Conservation (phyloP, 1,284 basidiomycete species). For the Vanrija sp. region DNA sequence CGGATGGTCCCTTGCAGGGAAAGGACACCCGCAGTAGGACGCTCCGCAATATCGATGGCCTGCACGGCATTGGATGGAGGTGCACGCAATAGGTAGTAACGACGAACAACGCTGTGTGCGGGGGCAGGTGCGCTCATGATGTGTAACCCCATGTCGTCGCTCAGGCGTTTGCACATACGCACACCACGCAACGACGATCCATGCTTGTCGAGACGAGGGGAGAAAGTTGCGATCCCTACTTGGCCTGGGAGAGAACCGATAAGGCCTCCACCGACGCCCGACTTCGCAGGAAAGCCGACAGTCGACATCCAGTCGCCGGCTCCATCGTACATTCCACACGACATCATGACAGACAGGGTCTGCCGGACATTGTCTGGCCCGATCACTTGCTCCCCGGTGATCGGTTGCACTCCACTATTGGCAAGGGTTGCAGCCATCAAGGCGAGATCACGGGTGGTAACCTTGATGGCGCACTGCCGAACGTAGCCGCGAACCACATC, state of each 20-base stretch:
- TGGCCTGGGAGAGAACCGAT: neutral
- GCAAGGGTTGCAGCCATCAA: neutral
- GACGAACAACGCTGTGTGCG: conserved; percentile 9
- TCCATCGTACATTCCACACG: neutral
- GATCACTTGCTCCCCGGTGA: neutral
- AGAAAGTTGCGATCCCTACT: neutral
- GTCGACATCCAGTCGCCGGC: neutral
- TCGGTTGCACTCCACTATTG: neutral
- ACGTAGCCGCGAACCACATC: neutral
- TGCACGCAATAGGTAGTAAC: conserved; percentile 11
- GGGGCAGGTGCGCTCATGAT: conserved; percentile 18
- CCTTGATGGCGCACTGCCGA: neutral
- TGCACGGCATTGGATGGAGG: too few species aligned
- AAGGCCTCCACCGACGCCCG: neutral
- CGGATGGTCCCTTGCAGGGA: conserved; percentile 16
- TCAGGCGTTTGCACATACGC: neutral
- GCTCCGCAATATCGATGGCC: neutral
- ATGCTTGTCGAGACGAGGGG: neutral
- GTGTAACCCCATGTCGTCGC: conserved; percentile 21
- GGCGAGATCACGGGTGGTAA: neutral
- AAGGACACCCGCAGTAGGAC: conserved; percentile 5
- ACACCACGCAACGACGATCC: neutral
- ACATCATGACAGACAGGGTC: neutral
- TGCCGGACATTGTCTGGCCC: neutral
- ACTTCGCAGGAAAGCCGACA: neutral